Evolutionary conservation across 306 rosid species (phyloP).

Genomic region (Quercus wislizeni): DNA sequence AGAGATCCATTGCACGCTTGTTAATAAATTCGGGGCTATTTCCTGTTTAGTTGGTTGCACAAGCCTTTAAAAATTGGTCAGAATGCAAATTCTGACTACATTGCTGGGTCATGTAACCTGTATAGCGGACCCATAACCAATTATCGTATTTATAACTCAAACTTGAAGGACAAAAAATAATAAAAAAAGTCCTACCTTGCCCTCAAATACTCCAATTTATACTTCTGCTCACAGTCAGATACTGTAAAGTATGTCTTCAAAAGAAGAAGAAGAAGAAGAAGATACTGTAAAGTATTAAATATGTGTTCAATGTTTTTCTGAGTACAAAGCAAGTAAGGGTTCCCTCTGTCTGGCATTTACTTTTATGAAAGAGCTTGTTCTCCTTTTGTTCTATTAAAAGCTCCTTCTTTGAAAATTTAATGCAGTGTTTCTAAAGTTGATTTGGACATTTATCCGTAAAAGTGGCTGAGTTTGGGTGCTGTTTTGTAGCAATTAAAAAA

Average conservation of each 20-base stretch:
- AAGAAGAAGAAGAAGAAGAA: too few relatives aligned
- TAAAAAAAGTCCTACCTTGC: background rate
- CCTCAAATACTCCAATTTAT: background rate
- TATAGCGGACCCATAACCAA: constrained; percentile 4
- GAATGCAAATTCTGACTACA: background rate
- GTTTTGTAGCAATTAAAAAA: too few relatives aligned
- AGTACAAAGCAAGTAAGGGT: background rate
- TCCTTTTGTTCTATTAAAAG: background rate
- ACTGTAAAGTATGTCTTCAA: too few relatives aligned
- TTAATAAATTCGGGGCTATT: background rate
- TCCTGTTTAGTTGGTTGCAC: background rate
- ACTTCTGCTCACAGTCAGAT: too few relatives aligned
- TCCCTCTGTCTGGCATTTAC: background rate
- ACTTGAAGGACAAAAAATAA: background rate
- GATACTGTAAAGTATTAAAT: too few relatives aligned
- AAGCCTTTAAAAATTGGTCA: background rate
- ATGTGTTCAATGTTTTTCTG: background rate
- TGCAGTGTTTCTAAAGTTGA: background rate
- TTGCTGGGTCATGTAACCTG: background rate
- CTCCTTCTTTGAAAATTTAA: background rate
- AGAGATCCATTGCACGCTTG: background rate
- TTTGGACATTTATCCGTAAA: background rate
- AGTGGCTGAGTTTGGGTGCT: background rate
- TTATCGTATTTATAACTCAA: background rate
- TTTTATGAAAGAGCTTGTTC: background rate